Conservation (phyloP, 768 basidiomycete species). For the Kwoniella sp. region DNA sequence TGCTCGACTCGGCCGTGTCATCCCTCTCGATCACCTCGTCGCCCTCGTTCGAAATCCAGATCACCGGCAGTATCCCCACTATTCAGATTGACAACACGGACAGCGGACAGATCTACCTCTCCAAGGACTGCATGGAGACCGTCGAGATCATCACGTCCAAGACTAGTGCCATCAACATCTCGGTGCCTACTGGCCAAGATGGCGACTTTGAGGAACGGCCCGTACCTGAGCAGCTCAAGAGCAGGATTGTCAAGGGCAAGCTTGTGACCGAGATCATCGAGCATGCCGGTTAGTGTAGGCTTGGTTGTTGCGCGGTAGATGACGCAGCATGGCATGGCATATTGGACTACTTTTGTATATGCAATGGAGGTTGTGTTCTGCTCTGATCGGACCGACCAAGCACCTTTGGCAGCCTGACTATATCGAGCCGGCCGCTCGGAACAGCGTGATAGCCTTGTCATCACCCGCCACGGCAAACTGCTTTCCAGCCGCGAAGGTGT, state of each 20-base stretch:
- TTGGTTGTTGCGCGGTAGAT: neutral
- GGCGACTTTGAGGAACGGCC: constrained; percentile 85
- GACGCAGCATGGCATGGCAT: constrained; percentile 1
- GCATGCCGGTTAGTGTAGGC: constrained; percentile 57
- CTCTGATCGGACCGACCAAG: neutral
- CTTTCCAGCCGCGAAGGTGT: constrained; percentile 41
- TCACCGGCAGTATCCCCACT: constrained; percentile 83
- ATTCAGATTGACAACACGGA: constrained; percentile 92
- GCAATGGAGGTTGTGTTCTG: neutral
- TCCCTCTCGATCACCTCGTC: constrained; percentile 82
- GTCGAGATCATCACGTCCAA: constrained; percentile 90
- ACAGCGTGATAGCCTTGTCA: constrained; percentile 41
- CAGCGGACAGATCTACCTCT: constrained; percentile 89
- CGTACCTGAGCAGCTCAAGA: constrained; percentile 93
- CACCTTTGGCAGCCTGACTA: no score
- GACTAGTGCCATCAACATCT: constrained; percentile 87
- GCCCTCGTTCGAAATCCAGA: constrained; percentile 87
- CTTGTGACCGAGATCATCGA: constrained; percentile 84
- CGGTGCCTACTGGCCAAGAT: constrained; percentile 83
- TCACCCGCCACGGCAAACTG: constrained; percentile 45
- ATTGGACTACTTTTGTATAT: neutral
- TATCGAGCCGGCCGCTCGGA: constrained; percentile 43
- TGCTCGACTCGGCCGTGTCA: constrained; percentile 90
- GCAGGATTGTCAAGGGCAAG: constrained; percentile 72
- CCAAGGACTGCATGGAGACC: constrained; percentile 64